Base-by-base conservation (phyloP, 371 early-diverging fungal species). In the Apophysomyces sp. region DNA sequence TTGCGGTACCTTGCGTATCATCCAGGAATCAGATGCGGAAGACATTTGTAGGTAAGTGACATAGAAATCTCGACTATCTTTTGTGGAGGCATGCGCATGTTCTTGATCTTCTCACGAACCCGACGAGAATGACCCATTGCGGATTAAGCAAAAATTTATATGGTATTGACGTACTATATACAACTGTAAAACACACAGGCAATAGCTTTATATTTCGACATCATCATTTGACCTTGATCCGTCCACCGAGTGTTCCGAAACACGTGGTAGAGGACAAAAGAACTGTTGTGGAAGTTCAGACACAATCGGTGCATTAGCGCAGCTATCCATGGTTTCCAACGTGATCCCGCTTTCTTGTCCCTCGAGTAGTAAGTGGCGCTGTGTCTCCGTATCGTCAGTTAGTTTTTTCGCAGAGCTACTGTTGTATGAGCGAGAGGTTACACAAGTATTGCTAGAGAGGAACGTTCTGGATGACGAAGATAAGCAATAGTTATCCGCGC, bases 241-340 rank as follows among this genome's bases (percentile, higher is more conserved):
- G 7, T 18, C 1, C 16, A 9, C 21, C 4, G 18, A 5, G 21
- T 44, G 49, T 21, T 44, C 49, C 5, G 21, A 44, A 21, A 44
- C 49, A 9, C 18, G 21, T 8, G 21, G n/a, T 7, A 44, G 16
- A 8, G 49, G 49, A 2, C 49, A 18, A 18, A 21, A 44, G 11
- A 18, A 44, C 0, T 44, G 49, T 5, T n/a, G 21, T 3, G n/a
- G n/a, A 6, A 24, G 16, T 29, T 49, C 44, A 29, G 29, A n/a
- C 39, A 63, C 54, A 13, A 57, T 9, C 9, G 63, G 63, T 0
- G 58, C 63, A n/a, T 57, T 56, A 18, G 57, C 31, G 30, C 54
- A 58, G 26, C 53, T 58, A 34, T 63, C 62, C 44, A 62, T 9
- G 0, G 62, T 55, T 51, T 62, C 63, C n/a, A 63, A 41, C 18